Conservation (phyloP, 1,284 basidiomycete species). For the Trametes polyzona region DNA sequence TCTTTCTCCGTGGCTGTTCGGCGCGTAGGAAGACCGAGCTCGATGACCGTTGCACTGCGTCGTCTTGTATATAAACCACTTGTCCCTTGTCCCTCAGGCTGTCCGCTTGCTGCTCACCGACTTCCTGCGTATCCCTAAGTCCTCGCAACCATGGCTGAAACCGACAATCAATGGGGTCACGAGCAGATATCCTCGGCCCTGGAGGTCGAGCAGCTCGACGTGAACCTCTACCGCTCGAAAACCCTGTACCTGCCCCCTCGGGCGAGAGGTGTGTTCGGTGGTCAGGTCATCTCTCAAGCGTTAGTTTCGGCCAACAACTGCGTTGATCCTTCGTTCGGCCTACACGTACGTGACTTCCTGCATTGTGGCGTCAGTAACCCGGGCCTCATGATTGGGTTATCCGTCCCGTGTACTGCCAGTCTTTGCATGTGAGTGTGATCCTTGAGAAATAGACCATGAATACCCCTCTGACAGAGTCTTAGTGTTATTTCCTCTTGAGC, state of each 20-base stretch:
- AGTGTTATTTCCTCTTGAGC: conserved; percentile 85
- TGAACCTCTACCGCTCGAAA: conserved; percentile 75
- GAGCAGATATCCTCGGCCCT: conserved; percentile 70
- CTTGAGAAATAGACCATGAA: neutral
- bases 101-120: neutral
- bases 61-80: neutral
- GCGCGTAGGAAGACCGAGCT: neutral
- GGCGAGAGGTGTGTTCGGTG: conserved; percentile 85
- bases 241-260: conserved; percentile 69
- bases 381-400: conserved; percentile 15
- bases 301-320: conserved; percentile 80
- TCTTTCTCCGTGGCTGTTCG: neutral
- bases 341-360: conserved; percentile 62
- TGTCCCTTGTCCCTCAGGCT: neutral
- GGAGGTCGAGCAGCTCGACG: conserved; percentile 81
- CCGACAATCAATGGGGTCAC: conserved; percentile 14
- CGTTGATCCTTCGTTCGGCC: conserved; percentile 64
- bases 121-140: neutral
- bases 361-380: neutral
- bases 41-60: neutral
- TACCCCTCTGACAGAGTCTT: neutral
- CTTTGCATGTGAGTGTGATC: conserved; percentile 63
- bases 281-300: conserved; percentile 90
- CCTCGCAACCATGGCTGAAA: neutral
- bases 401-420: conserved; percentile 45